Conservation (phyloP, 2,329 filamentous ascomycete genomes). For the Pseudocercospora vitis region DNA sequence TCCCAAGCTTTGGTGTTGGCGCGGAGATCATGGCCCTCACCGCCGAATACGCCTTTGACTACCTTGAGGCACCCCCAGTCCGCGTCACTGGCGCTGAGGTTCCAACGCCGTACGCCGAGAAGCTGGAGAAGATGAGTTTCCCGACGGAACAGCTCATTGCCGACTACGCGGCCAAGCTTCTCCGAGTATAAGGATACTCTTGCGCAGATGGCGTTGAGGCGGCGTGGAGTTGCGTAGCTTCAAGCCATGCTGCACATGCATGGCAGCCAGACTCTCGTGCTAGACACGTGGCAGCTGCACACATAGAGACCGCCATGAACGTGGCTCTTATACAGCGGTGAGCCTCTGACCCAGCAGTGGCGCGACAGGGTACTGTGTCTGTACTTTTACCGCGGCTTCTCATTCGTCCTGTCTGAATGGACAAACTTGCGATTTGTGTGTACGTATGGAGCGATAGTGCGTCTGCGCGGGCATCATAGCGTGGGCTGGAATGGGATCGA, state of each 20-base stretch:
- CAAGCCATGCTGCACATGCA: conserved; percentile 16
- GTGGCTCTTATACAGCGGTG: conserved; percentile 6
- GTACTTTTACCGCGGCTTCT: conserved; percentile 27
- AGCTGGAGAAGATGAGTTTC: conserved; percentile 94
- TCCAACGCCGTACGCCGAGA: conserved; percentile 89
- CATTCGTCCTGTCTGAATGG: conserved; percentile 15
- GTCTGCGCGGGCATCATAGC: conserved; percentile 26
- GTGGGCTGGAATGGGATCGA: conserved; percentile 24
- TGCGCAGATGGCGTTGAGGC: conserved; percentile 4
- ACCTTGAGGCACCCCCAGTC: conserved; percentile 89
- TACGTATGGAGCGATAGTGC: conserved; percentile 18
- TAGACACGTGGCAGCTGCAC: conserved; percentile 20
- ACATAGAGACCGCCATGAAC: conserved; percentile 3
- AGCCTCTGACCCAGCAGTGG: conserved; percentile 15
- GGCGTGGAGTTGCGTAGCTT: conserved; percentile 1
- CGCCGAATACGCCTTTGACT: conserved; percentile 98
- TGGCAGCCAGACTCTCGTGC: conserved; percentile 13
- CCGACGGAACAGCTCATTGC: conserved; percentile 86
- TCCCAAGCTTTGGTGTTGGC: conserved; percentile 89
- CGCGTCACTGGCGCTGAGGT: conserved; percentile 96
- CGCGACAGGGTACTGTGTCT: conserved; percentile 26
- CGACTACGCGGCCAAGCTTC: conserved; percentile 82
- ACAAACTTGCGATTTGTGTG: conserved; percentile 17
- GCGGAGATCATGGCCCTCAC: conserved; percentile 90
- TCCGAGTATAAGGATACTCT: conserved; percentile 61